Percentiles rank a stretch among this genome's conserved stretches.
Conservation (phyloP, 176 grass and related monocot species). For the Dendrocalamus sinicus region DNA sequence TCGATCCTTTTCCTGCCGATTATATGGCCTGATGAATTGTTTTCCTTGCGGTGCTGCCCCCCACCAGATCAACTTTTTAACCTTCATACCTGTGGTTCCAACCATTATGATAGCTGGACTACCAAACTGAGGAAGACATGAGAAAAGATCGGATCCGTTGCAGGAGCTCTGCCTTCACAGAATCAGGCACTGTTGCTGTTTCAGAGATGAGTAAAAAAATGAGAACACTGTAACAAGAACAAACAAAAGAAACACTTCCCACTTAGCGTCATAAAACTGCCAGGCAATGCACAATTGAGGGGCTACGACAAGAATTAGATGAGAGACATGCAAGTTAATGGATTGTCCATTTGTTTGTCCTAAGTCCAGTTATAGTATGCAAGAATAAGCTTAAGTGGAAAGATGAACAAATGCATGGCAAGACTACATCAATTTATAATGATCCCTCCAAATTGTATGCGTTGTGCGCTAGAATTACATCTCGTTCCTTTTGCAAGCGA, state of each 20-base stretch:
- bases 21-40: background rate
- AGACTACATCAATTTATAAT: background rate
- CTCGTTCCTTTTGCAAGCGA: background rate
- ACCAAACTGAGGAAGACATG: conserved; percentile 72
- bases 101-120: conserved; percentile 16
- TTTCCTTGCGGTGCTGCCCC: background rate
- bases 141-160: conserved; percentile 87
- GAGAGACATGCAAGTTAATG: background rate
- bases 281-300: background rate
- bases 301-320: background rate
- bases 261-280: background rate
- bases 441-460: background rate
- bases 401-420: background rate
- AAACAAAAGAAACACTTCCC: background rate
- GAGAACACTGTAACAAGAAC: conserved; percentile 14
- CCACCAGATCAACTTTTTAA: background rate
- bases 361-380: background rate
- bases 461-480: conserved; percentile 1
- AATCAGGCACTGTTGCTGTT: conserved; percentile 88
- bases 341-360: background rate
- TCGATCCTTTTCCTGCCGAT: background rate
- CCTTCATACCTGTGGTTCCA: background rate
- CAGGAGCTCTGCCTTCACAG: conserved; percentile 95
- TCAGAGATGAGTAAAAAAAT: conserved; percentile 26
- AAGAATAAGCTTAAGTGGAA: background rate